Percentiles rank a stretch among this genome's conserved stretches.
Conservation (phyloP, 306 rosid genomes). For the Ormosia semicastrata region DNA sequence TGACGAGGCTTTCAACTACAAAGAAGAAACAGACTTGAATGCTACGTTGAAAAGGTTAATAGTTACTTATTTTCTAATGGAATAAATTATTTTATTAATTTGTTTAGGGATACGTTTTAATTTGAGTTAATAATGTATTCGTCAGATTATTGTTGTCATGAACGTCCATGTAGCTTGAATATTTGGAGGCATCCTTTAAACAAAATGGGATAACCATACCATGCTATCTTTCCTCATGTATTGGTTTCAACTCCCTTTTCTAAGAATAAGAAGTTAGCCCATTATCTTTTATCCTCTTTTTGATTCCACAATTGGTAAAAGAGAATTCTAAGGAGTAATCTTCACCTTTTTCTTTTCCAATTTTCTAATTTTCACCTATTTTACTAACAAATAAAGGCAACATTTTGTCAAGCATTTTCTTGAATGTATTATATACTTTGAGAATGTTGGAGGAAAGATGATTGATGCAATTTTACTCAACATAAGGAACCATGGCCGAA, state of each 20-base stretch:
- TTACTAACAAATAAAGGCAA: too few species aligned
- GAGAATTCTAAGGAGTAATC: too few species aligned
- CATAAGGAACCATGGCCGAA: too few species aligned
- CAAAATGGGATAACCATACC: background rate
- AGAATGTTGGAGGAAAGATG: too few species aligned
- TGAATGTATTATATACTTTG: too few species aligned
- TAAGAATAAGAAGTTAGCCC: background rate
- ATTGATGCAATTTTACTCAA: too few species aligned
- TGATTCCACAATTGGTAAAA: too few species aligned
- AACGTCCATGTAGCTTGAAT: background rate
- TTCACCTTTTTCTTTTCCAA: too few species aligned
- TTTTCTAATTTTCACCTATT: too few species aligned
- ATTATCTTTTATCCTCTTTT: background rate
- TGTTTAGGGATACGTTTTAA: background rate
- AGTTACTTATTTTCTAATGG: background rate
- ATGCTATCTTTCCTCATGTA: background rate
- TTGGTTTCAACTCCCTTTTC: too few species aligned
- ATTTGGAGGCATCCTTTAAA: background rate
- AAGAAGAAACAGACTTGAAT: background rate
- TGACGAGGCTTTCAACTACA: slow-evolving; percentile 14
- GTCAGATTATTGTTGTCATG: background rate
- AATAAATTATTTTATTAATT: background rate
- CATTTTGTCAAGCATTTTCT: too few species aligned
- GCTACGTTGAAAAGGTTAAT: slow-evolving; percentile 5
- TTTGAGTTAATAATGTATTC: background rate